phyloP scores from a whole-genome alignment of 2,329 filamentous ascomycete species.

The Colletotrichum falcatum region DNA sequence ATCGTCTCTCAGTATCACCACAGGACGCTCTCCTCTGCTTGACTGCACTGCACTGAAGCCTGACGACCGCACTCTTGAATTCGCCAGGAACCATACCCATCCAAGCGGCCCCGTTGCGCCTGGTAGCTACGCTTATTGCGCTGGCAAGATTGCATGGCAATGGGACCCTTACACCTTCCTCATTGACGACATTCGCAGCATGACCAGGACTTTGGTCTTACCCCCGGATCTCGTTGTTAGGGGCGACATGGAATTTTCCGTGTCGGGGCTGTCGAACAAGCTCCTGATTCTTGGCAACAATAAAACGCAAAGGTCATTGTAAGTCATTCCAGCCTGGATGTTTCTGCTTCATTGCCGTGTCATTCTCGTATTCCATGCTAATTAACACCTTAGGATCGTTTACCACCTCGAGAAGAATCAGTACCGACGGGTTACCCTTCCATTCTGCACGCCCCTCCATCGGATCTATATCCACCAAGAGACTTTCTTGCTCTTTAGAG shows the following conservation, averaged over 20 bases:
- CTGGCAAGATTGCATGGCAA: slow-evolving; percentile 18
- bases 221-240: slow-evolving; percentile 12
- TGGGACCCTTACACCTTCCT: slow-evolving; percentile 14
- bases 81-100: neutral
- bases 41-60: neutral
- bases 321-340: neutral
- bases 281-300: slow-evolving; percentile 2
- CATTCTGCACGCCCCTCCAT: neutral
- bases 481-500: neutral
- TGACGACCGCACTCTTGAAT: neutral
- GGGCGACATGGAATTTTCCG: slow-evolving; percentile 9
- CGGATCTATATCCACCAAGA: neutral
- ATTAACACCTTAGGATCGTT: slow-evolving; percentile 5
- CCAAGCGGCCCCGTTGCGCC: too few species aligned
- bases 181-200: slow-evolving; percentile 24
- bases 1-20: neutral
- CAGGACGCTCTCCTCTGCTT: neutral
- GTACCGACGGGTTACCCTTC: slow-evolving; percentile 11
- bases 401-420: slow-evolving; percentile 15
- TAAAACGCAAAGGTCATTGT: neutral
- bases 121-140: slow-evolving; percentile 8
- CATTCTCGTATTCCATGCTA: neutral
- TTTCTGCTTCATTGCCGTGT: neutral
- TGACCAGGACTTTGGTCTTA: slow-evolving; percentile 4
- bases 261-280: slow-evolving; percentile 2